Evolutionary conservation across 2,329 filamentous ascomycete species (phyloP).

Genomic region (Trichophyton schoenleinii): DNA sequence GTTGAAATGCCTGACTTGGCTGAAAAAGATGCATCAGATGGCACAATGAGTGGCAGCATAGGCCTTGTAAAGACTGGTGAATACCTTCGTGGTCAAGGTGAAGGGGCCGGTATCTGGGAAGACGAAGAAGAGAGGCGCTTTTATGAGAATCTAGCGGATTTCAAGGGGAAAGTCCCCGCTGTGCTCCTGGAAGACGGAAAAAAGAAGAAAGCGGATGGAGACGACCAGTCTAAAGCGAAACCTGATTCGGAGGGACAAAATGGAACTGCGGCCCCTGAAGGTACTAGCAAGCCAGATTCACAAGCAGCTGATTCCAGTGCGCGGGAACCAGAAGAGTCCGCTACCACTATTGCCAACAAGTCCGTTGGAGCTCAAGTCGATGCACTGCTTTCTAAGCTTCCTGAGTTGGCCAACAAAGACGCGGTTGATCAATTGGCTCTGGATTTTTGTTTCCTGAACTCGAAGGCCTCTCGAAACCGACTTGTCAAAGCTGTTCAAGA

Average conservation of each 20-base stretch:
- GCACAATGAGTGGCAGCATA: slow-evolving; percentile 61
- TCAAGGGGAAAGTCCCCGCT: slow-evolving; percentile 89
- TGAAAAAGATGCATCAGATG: slow-evolving; percentile 60
- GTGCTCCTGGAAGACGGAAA: slow-evolving; percentile 89
- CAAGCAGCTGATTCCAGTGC: slow-evolving; percentile 37
- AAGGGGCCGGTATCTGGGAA: slow-evolving; percentile 93
- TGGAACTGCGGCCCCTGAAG: slow-evolving; percentile 28
- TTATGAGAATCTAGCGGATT: slow-evolving; percentile 89
- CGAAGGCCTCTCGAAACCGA: slow-evolving; percentile 90
- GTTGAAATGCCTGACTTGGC: slow-evolving; percentile 89
- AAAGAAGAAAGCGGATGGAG: slow-evolving; percentile 75
- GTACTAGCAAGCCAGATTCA: slow-evolving; percentile 21
- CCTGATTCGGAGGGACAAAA: slow-evolving; percentile 37
- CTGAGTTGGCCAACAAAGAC: slow-evolving; percentile 84
- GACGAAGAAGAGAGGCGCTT: slow-evolving; percentile 96
- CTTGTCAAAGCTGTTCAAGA: slow-evolving; percentile 88
- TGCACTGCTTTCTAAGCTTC: slow-evolving; percentile 71
- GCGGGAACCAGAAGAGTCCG: slow-evolving; percentile 61
- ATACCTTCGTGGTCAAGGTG: slow-evolving; percentile 77
- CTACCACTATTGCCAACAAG: slow-evolving; percentile 92
- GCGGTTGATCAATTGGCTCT: slow-evolving; percentile 82
- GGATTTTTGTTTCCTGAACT: slow-evolving; percentile 97
- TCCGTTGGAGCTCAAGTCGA: slow-evolving; percentile 96
- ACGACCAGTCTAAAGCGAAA: slow-evolving; percentile 74
- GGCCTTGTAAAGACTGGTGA: slow-evolving; percentile 89